phyloP scores from a whole-genome alignment of 1,284 basidiomycete genomes.

The Ceratobasidium sp. region DNA sequence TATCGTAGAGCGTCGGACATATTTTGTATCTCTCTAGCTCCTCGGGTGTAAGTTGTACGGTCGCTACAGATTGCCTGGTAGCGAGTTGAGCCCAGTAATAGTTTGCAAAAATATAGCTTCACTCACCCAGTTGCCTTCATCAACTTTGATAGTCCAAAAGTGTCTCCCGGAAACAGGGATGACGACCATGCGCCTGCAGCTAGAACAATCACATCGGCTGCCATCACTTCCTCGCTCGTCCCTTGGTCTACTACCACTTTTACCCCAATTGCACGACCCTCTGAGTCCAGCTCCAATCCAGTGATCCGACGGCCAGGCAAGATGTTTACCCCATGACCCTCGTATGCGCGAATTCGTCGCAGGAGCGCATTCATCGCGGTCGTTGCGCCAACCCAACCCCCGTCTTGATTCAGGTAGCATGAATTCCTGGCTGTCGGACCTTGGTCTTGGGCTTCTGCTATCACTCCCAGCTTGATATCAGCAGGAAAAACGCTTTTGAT shows the following conservation, averaged over 20 bases:
- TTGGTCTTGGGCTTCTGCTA: slow-evolving; percentile 19
- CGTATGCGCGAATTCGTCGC: slow-evolving; percentile 65
- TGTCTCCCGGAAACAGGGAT: slow-evolving; percentile 68
- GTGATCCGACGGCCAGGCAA: slow-evolving; percentile 45
- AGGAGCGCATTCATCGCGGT: slow-evolving; percentile 72
- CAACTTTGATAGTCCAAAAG: slow-evolving; percentile 56
- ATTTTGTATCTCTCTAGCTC: slow-evolving; percentile 71
- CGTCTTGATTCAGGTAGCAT: slow-evolving; percentile 78
- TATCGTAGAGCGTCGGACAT: slow-evolving; percentile 79
- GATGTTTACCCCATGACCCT: slow-evolving; percentile 57
- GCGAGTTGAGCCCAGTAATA: background rate
- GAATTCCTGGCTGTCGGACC: slow-evolving; percentile 27
- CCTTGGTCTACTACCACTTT: slow-evolving; percentile 68
- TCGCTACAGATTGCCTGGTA: slow-evolving; percentile 78
- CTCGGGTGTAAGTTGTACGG: slow-evolving; percentile 75
- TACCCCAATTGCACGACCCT: slow-evolving; percentile 68
- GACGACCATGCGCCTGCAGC: slow-evolving; percentile 87
- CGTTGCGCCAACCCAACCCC: slow-evolving; percentile 87
- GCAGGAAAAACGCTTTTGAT: slow-evolving; percentile 57
- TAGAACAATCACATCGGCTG: slow-evolving; percentile 69
- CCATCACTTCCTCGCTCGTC: slow-evolving; percentile 41
- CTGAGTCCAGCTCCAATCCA: slow-evolving; percentile 43
- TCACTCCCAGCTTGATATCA: slow-evolving; percentile 50
- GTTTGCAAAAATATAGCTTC: slow-evolving; percentile 14
- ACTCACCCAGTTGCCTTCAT: slow-evolving; percentile 77